A percentile compares a stretch with the other conserved stretches of the same genome.
These are phyloP conservation scores for Opeltia flavorubescens DNA, from an alignment of 495 filamentous ascomycete species.

Conservation along the genomic window DNA sequence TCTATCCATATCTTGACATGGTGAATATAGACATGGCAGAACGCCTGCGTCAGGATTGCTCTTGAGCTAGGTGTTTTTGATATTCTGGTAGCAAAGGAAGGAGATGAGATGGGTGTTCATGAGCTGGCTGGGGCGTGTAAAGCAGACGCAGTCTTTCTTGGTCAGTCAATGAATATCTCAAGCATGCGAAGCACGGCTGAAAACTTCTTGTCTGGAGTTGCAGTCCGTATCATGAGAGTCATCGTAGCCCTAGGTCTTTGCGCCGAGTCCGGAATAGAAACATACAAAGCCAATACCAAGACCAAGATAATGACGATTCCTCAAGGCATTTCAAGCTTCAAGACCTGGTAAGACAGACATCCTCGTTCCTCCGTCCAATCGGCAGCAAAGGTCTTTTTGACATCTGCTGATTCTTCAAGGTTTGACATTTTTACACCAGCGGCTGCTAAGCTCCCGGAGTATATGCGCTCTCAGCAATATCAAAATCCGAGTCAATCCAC, in stretches of 20 bases:
- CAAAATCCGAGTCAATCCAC: not conserved
- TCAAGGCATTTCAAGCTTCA: not conserved
- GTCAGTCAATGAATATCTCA: not conserved
- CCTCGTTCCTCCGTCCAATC: no score
- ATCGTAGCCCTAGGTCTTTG: not conserved
- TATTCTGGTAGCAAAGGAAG: not conserved
- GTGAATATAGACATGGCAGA: not conserved
- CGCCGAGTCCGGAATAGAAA: not conserved
- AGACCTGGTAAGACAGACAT: constrained; percentile 1
- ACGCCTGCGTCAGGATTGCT: constrained; percentile 18
- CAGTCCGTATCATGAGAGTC: not conserved
- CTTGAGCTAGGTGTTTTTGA: constrained; percentile 13
- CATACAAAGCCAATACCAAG: not conserved
- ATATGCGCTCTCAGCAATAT: not conserved
- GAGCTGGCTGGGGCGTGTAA: constrained; percentile 1
- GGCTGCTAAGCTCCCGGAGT: not conserved
- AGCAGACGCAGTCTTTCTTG: constrained; percentile 13
- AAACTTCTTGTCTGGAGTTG: not conserved
- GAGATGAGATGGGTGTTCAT: not conserved
- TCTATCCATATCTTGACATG: not conserved
- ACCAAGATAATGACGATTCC: not conserved
- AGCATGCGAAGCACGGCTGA: not conserved
- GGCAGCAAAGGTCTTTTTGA: no score
- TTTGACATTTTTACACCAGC: not conserved
- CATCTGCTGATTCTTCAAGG: not conserved